phyloP scores from a whole-genome alignment of 441 rosid species.

The Arabidopsis lyrata region DNA sequence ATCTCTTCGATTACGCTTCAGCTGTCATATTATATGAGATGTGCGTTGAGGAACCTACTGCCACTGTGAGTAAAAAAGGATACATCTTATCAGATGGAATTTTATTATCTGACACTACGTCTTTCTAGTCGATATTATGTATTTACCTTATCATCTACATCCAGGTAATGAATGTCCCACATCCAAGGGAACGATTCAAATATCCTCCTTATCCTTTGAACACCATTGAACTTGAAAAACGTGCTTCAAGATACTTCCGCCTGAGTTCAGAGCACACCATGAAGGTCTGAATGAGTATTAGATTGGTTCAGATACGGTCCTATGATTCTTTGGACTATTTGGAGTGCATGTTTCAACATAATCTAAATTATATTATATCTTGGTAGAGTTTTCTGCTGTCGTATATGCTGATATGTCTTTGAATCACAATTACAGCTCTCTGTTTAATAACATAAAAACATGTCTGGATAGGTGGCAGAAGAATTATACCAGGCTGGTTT shows the following conservation, averaged over 20 bases:
- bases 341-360: constrained; percentile 5
- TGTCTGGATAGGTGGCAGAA: constrained; percentile 82
- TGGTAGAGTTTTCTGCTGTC: constrained; percentile 31
- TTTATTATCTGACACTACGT: constrained; percentile 35
- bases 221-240: constrained; percentile 96
- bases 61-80: constrained; percentile 67
- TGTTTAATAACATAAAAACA: constrained; percentile 16
- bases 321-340: constrained; percentile 15
- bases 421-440: constrained; percentile 3
- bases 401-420: constrained; percentile 6
- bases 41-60: constrained; percentile 91
- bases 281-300: constrained; percentile 62
- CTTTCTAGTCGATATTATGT: constrained; percentile 32
- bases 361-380: constrained; percentile 9
- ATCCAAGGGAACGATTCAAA: constrained; percentile 73
- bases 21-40: constrained; percentile 88
- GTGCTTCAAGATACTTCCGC: constrained; percentile 92
- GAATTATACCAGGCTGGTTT: constrained; percentile 95
- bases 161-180: constrained; percentile 84
- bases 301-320: constrained; percentile 12
- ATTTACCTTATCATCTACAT: constrained; percentile 29
- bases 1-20: constrained; percentile 82
- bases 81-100: background rate
- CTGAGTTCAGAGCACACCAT: constrained; percentile 98
- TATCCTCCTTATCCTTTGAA: constrained; percentile 95